Evolutionary conservation across 371 early-diverging fungal genomes (phyloP), one percentile per base, ranked within the genome.

Genomic region (Dentiscutata heterogama): DNA sequence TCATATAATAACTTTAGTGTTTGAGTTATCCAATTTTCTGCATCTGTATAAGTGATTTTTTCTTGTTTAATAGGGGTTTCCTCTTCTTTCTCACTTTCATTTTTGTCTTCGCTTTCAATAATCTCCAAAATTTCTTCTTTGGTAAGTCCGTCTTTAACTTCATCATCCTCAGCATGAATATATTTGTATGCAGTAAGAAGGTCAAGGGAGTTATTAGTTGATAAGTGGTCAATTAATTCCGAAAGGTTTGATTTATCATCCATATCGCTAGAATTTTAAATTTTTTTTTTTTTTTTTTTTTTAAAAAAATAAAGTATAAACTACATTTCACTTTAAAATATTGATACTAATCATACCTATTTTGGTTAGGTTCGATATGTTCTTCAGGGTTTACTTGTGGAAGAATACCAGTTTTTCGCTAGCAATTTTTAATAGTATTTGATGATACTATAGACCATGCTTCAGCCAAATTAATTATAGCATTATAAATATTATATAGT

Each of bases 331-430:
- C 67, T 22, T 65, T 31, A 16, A 16, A 16, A 68, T 68, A 31
- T 46, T 14, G 35, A 68, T 39, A 16, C 35, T 31, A 35, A 68
- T 13, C 7, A 31, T 39, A 68, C 68, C 25, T 68, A 14, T 39
- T 14, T 6, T 46, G 7, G 20, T 71, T n/a, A 50, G 50, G n/a
- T 25, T 20, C 50, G 2, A 50, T 25, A 51, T 22, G 3, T 25
- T 46, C 14, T 42, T 50, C 11, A 29, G 3, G 10, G 3, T 35
- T 76, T 39, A 25, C 22, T 42, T 46, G 20, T 61, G 60, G 61
- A 58, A 76, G 60, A 39, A 76, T 76, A 31, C 76, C 58, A 29
- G 76, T 76, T 42, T 76, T 76, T 76, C 29, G 10, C 76, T 22
- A 76, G 35, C 60, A 76, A 29, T 76, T 76, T 29, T 8, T 11